phyloP scores from a whole-genome alignment of 2,329 filamentous ascomycete species.

The Mollisia scopiformis region DNA sequence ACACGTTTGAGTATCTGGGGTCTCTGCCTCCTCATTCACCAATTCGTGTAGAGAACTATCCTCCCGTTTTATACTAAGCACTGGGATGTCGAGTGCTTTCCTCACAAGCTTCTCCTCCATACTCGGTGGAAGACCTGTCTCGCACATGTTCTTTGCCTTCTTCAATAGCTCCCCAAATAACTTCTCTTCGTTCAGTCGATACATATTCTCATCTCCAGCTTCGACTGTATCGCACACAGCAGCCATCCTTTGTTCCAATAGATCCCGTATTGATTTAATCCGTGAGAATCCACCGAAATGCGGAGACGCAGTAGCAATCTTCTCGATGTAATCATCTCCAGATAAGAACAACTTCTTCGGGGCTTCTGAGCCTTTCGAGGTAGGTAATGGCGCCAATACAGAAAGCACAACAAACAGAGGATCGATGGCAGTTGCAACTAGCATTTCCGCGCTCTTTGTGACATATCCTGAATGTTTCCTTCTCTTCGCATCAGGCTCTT shows the following conservation, averaged over 20 bases:
- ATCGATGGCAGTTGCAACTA: conserved; percentile 83
- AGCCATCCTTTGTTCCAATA: conserved; percentile 68
- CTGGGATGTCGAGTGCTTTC: conserved; percentile 74
- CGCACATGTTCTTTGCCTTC: conserved; percentile 74
- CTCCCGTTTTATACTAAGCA: conserved; percentile 68
- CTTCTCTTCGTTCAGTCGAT: conserved; percentile 74
- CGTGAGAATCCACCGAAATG: conserved; percentile 63
- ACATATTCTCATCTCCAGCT: conserved; percentile 84
- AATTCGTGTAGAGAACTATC: conserved; percentile 42
- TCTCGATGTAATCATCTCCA: conserved; percentile 73
- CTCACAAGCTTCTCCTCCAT: conserved; percentile 86
- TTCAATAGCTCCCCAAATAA: conserved; percentile 64
- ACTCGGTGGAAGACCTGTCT: conserved; percentile 69
- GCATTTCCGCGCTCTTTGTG: conserved; percentile 72
- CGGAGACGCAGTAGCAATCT: conserved; percentile 54
- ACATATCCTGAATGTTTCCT: conserved; percentile 50
- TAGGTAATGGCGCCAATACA: conserved; percentile 56
- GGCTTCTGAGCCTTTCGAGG: conserved; percentile 46
- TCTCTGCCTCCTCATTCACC: conserved; percentile 36
- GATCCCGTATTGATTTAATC: conserved; percentile 44
- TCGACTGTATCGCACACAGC: conserved; percentile 81
- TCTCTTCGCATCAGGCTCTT: conserved; percentile 26
- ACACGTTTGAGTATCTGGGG: conserved; percentile 36
- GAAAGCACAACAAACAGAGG: conserved; percentile 83
- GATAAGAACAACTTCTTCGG: conserved; percentile 68